phyloP scores from a whole-genome alignment of 345 rosid species.

The Eucalyptus shirleyi region DNA sequence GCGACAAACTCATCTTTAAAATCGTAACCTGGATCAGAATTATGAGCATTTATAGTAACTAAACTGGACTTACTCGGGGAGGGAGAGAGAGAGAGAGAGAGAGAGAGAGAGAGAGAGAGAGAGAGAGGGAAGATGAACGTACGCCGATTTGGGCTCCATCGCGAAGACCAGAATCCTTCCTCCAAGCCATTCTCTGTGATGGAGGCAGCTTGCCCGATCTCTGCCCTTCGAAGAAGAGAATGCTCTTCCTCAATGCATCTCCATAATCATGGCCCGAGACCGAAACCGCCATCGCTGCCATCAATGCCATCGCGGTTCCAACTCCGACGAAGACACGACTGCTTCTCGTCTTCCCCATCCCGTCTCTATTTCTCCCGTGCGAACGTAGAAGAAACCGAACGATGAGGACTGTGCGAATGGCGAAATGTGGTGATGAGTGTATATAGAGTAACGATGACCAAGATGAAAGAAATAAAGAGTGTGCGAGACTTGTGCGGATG shows the following conservation, averaged over 20 bases:
- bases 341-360: not conserved
- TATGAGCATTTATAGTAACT: not conserved
- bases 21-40: not conserved
- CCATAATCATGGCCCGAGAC: conserved; percentile 30
- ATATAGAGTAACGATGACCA: not conserved
- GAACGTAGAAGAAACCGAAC: not conserved
- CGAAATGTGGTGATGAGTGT: not conserved
- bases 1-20: not conserved
- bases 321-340: not conserved
- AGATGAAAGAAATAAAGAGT: not conserved
- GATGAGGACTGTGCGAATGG: not conserved
- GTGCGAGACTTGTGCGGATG: not conserved
- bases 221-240: conserved; percentile 69
- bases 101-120: not conserved
- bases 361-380: not conserved
- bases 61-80: not conserved
- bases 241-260: conserved; percentile 44
- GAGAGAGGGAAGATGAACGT: not conserved
- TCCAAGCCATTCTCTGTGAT: conserved; percentile 42
- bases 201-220: conserved; percentile 47
- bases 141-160: conserved; percentile 37
- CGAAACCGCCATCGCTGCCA: not conserved
- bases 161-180: conserved; percentile 43
- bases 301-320: not conserved
- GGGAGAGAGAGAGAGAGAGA: not conserved